A percentile compares a stretch with the other conserved stretches of the same genome.
Conservation (phyloP, 2,329 filamentous ascomycete species). For the Penicillium crustosum region DNA sequence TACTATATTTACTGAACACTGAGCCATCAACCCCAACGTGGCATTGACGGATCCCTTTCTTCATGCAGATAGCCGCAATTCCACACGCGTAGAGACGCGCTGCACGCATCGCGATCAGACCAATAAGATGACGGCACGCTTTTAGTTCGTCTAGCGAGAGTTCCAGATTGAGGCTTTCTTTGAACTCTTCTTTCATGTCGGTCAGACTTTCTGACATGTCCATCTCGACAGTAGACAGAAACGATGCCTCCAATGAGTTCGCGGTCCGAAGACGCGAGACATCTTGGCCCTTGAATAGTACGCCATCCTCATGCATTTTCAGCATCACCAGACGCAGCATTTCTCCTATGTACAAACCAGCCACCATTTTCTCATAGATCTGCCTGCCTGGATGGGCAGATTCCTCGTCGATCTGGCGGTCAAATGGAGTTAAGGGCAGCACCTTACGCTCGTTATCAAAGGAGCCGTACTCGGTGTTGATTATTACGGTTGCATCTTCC, state of each 20-base stretch:
- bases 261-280: conserved; percentile 73
- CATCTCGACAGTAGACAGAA: conserved; percentile 86
- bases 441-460: conserved; percentile 85
- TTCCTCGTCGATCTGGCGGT: conserved; percentile 77
- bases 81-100: conserved; percentile 90
- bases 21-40: conserved; percentile 94
- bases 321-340: conserved; percentile 83
- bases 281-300: conserved; percentile 80
- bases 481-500: conserved; percentile 74
- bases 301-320: conserved; percentile 73
- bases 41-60: conserved; percentile 78
- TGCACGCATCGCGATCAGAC: conserved; percentile 88
- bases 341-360: conserved; percentile 87
- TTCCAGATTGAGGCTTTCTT: conserved; percentile 68
- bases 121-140: conserved; percentile 80
- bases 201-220: conserved; percentile 88
- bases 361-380: conserved; percentile 95
- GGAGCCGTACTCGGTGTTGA: conserved; percentile 92
- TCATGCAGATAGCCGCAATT: conserved; percentile 93
- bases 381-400: conserved; percentile 91
- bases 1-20: conserved; percentile 74
- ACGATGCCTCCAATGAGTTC: conserved; percentile 85
- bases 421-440: conserved; percentile 58
- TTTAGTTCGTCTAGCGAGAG: conserved; percentile 76
- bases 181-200: conserved; percentile 78